These are phyloP conservation scores for Vitis rotundifolia DNA, from an alignment of 164 flowering plant genomes.

Conservation along the genomic window DNA sequence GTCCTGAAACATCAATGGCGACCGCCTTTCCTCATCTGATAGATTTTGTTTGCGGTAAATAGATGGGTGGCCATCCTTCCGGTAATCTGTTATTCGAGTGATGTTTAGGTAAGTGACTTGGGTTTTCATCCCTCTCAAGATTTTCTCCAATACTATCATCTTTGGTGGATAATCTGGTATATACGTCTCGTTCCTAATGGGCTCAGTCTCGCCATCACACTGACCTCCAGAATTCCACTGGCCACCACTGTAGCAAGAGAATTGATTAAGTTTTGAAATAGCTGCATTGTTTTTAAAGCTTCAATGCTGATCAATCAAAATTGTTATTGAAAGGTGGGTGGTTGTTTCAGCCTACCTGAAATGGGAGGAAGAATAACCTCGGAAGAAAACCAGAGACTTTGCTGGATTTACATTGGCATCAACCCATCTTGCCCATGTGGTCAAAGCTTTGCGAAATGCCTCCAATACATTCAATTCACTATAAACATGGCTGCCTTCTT, in stretches of 20 bases:
- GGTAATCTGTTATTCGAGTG: slow-evolving; percentile 79
- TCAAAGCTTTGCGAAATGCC: slow-evolving; percentile 84
- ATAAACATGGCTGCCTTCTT: slow-evolving; percentile 92
- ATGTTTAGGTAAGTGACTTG: slow-evolving; percentile 70
- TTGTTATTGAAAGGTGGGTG: background rate
- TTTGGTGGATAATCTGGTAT: slow-evolving; percentile 63
- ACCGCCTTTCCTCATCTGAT: slow-evolving; percentile 48
- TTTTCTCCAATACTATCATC: slow-evolving; percentile 69
- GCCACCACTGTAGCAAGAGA: slow-evolving; percentile 64
- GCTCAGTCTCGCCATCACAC: slow-evolving; percentile 80
- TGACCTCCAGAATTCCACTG: slow-evolving; percentile 94
- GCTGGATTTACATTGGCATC: slow-evolving; percentile 68
- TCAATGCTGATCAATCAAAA: background rate
- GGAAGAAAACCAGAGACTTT: slow-evolving; percentile 73
- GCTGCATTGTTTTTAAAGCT: background rate
- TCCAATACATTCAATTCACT: slow-evolving; percentile 68
- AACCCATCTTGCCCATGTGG: slow-evolving; percentile 95
- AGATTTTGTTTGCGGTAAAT: slow-evolving; percentile 60
- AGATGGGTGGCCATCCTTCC: slow-evolving; percentile 97
- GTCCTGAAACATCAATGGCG: slow-evolving; percentile 71
- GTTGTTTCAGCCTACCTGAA: slow-evolving; percentile 59
- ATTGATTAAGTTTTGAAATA: too few relatives aligned
- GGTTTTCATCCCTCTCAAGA: slow-evolving; percentile 72
- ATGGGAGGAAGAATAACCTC: slow-evolving; percentile 94
- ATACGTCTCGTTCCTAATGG: slow-evolving; percentile 69